These are phyloP conservation scores for Sporothrix variecibatus DNA, from an alignment of 2,329 filamentous ascomycete genomes.

Conservation along the genomic window DNA sequence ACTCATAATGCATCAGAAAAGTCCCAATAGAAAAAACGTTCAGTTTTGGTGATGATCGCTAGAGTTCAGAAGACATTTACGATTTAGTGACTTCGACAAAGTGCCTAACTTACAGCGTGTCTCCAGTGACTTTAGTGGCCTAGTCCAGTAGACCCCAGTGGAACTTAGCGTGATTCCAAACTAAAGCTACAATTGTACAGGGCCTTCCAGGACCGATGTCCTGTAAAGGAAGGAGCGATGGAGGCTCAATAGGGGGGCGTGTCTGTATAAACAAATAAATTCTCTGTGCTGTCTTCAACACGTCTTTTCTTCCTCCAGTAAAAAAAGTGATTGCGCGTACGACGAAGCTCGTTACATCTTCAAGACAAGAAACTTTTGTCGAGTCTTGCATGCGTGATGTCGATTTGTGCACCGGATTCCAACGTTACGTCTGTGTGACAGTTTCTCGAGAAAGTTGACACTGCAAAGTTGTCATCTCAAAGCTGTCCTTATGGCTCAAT, in stretches of 20 bases:
- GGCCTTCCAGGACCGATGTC: not conserved
- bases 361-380: not conserved
- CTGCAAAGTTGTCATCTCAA: not conserved
- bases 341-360: not conserved
- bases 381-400: not conserved
- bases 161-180: not conserved
- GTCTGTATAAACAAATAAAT: not conserved
- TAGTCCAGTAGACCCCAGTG: not conserved
- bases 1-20: not conserved
- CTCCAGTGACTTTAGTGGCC: too few species aligned
- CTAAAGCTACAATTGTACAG: not conserved
- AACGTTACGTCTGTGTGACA: conserved; percentile 4
- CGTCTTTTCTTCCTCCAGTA: not conserved
- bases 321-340: not conserved
- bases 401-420: not conserved
- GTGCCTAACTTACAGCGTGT: not conserved
- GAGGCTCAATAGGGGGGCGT: not conserved
- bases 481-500: too few species aligned
- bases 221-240: not conserved
- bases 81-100: not conserved
- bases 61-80: not conserved
- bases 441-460: not conserved
- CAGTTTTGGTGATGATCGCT: not conserved
- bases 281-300: not conserved
- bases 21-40: not conserved